phyloP scores from a whole-genome alignment of 345 rosid genomes.

The Rubroshorea leprosula region DNA sequence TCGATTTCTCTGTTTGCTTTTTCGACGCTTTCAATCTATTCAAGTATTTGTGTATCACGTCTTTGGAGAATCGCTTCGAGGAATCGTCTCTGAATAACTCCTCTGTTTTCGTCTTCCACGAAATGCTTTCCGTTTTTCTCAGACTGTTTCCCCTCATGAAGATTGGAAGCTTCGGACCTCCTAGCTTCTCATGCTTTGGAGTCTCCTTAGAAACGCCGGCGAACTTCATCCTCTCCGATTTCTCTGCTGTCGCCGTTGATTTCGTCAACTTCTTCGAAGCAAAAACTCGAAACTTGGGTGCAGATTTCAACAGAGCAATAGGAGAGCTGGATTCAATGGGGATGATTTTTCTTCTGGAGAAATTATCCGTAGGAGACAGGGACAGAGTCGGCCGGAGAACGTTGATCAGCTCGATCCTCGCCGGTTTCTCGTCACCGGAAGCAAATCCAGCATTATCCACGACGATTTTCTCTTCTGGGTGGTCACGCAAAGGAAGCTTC shows the following conservation, averaged over 20 bases:
- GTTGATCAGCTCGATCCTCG: constrained; percentile 10
- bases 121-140: constrained; percentile 18
- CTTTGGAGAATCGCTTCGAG: constrained; percentile 47
- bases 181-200: constrained; percentile 19
- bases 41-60: constrained; percentile 45
- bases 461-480: not conserved
- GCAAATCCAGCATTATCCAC: too few relatives aligned
- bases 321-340: constrained; percentile 62
- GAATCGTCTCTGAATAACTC: constrained; percentile 17
- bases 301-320: constrained; percentile 52
- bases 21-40: constrained; percentile 50
- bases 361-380: constrained; percentile 27
- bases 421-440: constrained; percentile 13
- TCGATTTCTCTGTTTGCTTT: constrained; percentile 30
- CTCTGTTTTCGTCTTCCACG: constrained; percentile 22
- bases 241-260: constrained; percentile 27
- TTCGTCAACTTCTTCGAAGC: constrained; percentile 45
- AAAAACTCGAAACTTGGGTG: constrained; percentile 51
- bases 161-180: constrained; percentile 21
- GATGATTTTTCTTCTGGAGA: constrained; percentile 62
- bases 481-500: constrained; percentile 56
- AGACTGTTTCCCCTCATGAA: constrained; percentile 31
- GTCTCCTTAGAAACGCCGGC: constrained; percentile 10
- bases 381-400: constrained; percentile 21
- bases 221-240: constrained; percentile 19